Evolutionary conservation across 495 filamentous ascomycete species (phyloP).

Genomic region (Penicillium psychrofluorescens): DNA sequence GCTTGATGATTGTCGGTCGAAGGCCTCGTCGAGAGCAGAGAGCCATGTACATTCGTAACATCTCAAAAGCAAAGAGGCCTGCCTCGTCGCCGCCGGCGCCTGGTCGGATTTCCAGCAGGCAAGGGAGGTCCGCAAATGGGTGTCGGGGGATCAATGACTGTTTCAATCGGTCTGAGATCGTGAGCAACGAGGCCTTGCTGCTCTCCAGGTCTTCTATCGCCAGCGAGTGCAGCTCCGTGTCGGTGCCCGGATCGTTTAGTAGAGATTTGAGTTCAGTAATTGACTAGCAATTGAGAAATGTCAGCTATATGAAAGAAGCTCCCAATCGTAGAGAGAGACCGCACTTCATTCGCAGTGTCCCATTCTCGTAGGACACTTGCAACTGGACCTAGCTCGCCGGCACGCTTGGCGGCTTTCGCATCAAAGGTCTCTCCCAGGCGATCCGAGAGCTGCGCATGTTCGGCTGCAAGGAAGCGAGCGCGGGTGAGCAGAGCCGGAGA

Average conservation of each 20-base stretch:
- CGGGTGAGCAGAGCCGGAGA: constrained; percentile 55
- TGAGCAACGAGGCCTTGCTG: constrained; percentile 51
- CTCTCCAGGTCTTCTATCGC: constrained; percentile 69
- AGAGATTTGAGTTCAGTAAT: constrained; percentile 51
- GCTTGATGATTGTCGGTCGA: constrained; percentile 50
- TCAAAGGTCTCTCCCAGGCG: constrained; percentile 60
- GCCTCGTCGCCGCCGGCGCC: constrained; percentile 93
- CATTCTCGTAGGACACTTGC: constrained; percentile 62
- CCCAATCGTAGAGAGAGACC: constrained; percentile 1
- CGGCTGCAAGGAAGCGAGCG: constrained; percentile 55
- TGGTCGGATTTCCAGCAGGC: constrained; percentile 84
- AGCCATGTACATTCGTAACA: constrained; percentile 81
- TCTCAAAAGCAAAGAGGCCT: constrained; percentile 75
- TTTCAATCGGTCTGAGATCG: constrained; percentile 58
- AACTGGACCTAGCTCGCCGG: constrained; percentile 68
- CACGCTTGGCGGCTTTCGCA: constrained; percentile 60
- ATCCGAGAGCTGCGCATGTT: constrained; percentile 58
- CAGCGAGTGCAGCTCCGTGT: constrained; percentile 56
- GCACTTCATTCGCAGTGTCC: constrained; percentile 38
- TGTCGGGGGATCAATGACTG: constrained; percentile 75
- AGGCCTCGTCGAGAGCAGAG: constrained; percentile 64
- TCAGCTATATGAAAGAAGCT: not conserved
- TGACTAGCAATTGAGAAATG: constrained; percentile 29
- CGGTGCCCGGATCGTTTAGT: constrained; percentile 50
- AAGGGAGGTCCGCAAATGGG: constrained; percentile 89